phyloP scores from a whole-genome alignment of 306 rosid genomes.

The Fragaria vesca region DNA sequence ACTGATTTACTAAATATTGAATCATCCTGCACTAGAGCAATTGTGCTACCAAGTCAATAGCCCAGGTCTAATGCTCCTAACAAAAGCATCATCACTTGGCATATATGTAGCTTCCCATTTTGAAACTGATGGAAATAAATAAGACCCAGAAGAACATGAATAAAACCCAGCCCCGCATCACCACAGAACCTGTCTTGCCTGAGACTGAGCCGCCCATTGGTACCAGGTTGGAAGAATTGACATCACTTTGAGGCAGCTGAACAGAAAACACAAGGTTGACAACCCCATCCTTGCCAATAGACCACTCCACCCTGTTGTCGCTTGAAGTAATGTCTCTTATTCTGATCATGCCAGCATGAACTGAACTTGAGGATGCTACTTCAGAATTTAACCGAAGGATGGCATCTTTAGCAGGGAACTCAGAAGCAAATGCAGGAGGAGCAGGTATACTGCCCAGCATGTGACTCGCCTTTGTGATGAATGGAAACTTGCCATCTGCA shows the following conservation, averaged over 20 bases:
- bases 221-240: conserved; percentile 30
- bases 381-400: conserved; percentile 45
- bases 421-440: conserved; percentile 78
- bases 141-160: conserved; percentile 63
- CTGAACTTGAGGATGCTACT: conserved; percentile 62
- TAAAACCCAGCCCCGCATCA: conserved; percentile 65
- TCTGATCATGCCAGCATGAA: conserved; percentile 83
- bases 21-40: conserved; percentile 20
- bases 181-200: conserved; percentile 54
- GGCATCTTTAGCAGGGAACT: conserved; percentile 62
- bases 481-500: conserved; percentile 49
- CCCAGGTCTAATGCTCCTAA: conserved; percentile 2
- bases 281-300: conserved; percentile 59
- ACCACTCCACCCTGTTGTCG: conserved; percentile 52
- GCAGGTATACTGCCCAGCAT: conserved; percentile 72
- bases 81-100: conserved; percentile 38
- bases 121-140: conserved; percentile 61
- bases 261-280: conserved; percentile 44
- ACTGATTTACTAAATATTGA: conserved; percentile 26
- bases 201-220: conserved; percentile 41
- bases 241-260: conserved; percentile 33
- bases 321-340: conserved; percentile 47
- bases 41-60: conserved; percentile 3
- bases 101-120: conserved; percentile 62
- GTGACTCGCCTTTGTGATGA: conserved; percentile 49